Base-by-base conservation (phyloP, 257 asterid species). In the Ilex asprella region DNA sequence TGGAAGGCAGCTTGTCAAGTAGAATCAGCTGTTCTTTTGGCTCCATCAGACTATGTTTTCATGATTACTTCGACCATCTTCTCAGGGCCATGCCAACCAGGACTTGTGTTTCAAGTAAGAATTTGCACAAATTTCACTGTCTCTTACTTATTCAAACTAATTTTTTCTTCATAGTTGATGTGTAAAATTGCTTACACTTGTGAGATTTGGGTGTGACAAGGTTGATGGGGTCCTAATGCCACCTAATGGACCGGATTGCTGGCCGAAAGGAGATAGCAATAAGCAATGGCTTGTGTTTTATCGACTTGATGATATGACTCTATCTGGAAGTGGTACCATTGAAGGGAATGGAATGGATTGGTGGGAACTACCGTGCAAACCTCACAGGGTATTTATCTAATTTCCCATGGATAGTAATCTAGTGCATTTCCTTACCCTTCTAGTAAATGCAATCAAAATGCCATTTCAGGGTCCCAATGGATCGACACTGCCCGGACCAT, bases 341-440 rank as follows among this genome's bases (percentile, higher is more conserved):
- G 90, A 93, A 84, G 99, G 96, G 14, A 84, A 93, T 44, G 99
- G 97, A 21, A 81, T 84, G 15, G 73, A 87, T 16, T 93, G 99
- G 97, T 93, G 99, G 99, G 86, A 86, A 27, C 95, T 93, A 27
- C 99, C 97, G 2, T 93, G 97, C 91, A 93, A 93, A 69, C 99
- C 99, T 72, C 99, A 93, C 72, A 84, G 67, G 87, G 99, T 89
- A 76, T 15, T 43, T 21, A 21, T 53, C 30, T 53, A 10, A 14
- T 16, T 56, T 12, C 29, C 2, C 54, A 49, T 15, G 0, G 10
- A 12, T 12, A 11, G 13, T 15, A 49, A 11, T 49, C 54, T 11
- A 6, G 41, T 35, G 8, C 41, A 35, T 35, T 35, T 35, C 41
- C 8, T 35, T 35, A 7, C 41, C 5, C 8, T 35, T 35, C 8